Conservation (phyloP, 371 early-diverging fungal species). For the Mucor irregularis region DNA sequence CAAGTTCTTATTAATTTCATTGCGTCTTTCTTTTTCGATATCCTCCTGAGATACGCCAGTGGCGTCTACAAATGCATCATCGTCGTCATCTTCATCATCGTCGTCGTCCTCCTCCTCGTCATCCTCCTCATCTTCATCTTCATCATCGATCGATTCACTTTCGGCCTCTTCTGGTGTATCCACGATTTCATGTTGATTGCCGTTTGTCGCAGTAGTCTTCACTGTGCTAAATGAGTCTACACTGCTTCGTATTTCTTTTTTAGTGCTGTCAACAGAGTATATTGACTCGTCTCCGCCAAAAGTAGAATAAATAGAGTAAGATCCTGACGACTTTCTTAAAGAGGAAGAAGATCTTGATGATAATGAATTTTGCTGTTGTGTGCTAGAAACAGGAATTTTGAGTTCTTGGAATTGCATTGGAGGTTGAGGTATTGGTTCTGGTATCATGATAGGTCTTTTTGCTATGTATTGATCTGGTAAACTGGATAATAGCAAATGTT, state of each 20-base stretch:
- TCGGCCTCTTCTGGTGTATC: constrained; percentile 25
- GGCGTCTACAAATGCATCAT: constrained; percentile 28
- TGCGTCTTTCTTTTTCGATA: constrained; percentile 13
- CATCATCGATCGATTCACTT: too few relatives aligned
- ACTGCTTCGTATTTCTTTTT: constrained; percentile 12
- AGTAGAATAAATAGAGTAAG: constrained; percentile 26
- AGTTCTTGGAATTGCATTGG: not conserved
- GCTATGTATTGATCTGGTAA: constrained; percentile 19
- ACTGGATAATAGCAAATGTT: constrained; percentile 7
- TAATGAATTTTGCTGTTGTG: too few relatives aligned
- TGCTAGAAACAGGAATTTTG: too few relatives aligned
- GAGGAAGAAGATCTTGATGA: not conserved
- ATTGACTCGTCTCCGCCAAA: constrained; percentile 19
- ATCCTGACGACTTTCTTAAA: constrained; percentile 19
- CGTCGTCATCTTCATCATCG: constrained; percentile 18
- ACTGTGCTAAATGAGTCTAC: constrained; percentile 18
- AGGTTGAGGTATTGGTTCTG: not conserved
- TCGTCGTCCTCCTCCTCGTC: constrained; percentile 10
- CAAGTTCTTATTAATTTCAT: constrained; percentile 11
- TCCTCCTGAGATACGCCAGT: constrained; percentile 20
- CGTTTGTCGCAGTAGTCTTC: not conserved
- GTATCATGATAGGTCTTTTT: not conserved
- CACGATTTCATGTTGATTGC: too few relatives aligned
- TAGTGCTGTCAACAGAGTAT: constrained; percentile 12
- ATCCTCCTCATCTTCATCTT: constrained; percentile 17